A percentile compares a stretch with the other conserved stretches of the same genome.
Conservation (phyloP, 2,329 filamentous ascomycete species). For the Pezicula radicicola region DNA sequence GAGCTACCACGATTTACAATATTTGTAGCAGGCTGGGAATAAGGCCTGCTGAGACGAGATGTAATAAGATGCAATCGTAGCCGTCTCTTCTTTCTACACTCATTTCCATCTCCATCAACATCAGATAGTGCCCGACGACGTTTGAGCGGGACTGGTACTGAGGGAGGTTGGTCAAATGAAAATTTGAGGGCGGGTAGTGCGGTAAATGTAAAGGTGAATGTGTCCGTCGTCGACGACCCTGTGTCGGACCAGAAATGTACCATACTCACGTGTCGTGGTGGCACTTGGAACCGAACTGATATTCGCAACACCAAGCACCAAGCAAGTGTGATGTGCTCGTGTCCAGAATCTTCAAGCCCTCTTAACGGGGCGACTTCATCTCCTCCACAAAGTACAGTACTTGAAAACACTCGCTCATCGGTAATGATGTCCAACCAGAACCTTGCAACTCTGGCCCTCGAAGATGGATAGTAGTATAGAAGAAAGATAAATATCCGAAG, state of each 20-base stretch:
- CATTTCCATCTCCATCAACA: constrained; percentile 27
- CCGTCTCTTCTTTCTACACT: constrained; percentile 60
- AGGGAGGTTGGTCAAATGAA: constrained; percentile 29
- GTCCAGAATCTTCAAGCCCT: neutral
- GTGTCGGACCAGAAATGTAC: constrained; percentile 20
- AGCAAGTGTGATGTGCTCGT: neutral
- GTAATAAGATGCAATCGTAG: constrained; percentile 63
- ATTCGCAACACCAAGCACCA: neutral
- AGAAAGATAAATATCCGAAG: neutral
- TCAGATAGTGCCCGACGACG: constrained; percentile 29
- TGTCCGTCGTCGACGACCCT: constrained; percentile 13
- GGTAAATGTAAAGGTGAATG: constrained; percentile 34
- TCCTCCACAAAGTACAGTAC: constrained; percentile 28
- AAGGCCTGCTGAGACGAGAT: constrained; percentile 66
- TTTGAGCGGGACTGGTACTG: constrained; percentile 22
- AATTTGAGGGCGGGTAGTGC: constrained; percentile 29
- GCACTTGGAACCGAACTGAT: neutral
- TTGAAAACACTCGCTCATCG: constrained; percentile 27
- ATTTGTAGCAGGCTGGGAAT: constrained; percentile 66
- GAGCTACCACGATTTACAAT: constrained; percentile 57
- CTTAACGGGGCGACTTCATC: constrained; percentile 27
- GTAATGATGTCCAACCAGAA: neutral
- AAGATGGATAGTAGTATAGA: neutral
- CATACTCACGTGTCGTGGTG: constrained; percentile 25
- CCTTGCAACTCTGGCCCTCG: constrained; percentile 10